Percentiles rank a stretch among this genome's conserved stretches.
Conservation (phyloP, 1,139 yeast genomes). For the Schizosaccharomyces versatilis region DNA sequence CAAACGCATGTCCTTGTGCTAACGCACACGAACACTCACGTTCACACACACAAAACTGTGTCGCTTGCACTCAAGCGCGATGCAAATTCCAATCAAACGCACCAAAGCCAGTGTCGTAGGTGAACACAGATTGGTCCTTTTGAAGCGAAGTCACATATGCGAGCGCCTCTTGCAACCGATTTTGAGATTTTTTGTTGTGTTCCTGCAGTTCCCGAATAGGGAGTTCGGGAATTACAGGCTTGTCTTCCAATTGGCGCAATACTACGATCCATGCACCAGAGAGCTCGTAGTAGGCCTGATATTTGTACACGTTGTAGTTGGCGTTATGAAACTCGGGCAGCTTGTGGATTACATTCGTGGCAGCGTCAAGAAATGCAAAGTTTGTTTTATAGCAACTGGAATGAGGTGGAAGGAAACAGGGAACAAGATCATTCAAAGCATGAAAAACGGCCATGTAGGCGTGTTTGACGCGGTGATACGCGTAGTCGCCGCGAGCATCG, state of each 20-base stretch:
- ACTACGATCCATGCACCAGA: constrained; percentile 54
- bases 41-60: no score
- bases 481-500: constrained; percentile 54
- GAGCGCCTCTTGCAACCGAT: constrained; percentile 14
- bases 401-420: constrained; percentile 60
- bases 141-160: constrained; percentile 10
- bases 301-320: constrained; percentile 51
- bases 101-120: no score
- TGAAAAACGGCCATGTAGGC: constrained; percentile 51
- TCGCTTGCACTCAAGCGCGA: no score
- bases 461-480: constrained; percentile 66
- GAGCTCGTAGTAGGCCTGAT: constrained; percentile 59
- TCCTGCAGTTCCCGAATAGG: constrained; percentile 30
- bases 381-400: constrained; percentile 37
- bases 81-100: no score
- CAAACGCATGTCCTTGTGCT: no score
- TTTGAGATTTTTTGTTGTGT: constrained; percentile 38
- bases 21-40: no score
- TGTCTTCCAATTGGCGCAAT: constrained; percentile 23
- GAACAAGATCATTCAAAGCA: constrained; percentile 58
- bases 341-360: constrained; percentile 40
- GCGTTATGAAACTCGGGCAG: constrained; percentile 53
- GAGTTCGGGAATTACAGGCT: constrained; percentile 31
- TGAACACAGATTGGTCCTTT: not conserved
- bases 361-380: constrained; percentile 42